phyloP scores from a whole-genome alignment of 306 rosid species.

The Acacia confusa region DNA sequence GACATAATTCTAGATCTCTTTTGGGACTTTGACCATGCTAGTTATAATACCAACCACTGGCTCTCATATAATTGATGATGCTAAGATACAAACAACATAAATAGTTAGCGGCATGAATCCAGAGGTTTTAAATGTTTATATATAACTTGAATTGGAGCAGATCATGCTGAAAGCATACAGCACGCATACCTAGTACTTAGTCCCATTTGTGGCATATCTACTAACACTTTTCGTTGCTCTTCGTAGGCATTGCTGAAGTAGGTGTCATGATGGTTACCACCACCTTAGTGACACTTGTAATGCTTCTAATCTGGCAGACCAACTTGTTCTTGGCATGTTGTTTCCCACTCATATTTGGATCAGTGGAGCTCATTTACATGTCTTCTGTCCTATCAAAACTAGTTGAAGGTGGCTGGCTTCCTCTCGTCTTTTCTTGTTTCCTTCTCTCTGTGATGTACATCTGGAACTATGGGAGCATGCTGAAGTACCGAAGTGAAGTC shows the following conservation, averaged over 20 bases:
- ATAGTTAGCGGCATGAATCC: constrained; percentile 6
- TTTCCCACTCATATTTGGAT: constrained; percentile 80
- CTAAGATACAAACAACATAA: not conserved
- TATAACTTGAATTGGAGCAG: not conserved
- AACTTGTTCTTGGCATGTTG: constrained; percentile 63
- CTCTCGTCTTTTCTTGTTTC: constrained; percentile 57
- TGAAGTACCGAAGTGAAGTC: constrained; percentile 66
- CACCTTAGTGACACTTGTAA: constrained; percentile 61
- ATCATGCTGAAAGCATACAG: not conserved
- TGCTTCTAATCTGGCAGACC: constrained; percentile 78
- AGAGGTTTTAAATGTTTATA: not conserved
- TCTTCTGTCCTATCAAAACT: constrained; percentile 81
- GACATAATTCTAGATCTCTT: not conserved
- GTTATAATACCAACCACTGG: not conserved
- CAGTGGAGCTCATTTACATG: constrained; percentile 82
- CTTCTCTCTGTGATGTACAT: constrained; percentile 72
- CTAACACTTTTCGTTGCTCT: constrained; percentile 21
- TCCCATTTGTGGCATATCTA: not conserved
- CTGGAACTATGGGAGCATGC: constrained; percentile 76
- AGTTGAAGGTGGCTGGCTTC: constrained; percentile 92
- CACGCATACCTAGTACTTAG: not conserved
- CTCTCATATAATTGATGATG: not conserved
- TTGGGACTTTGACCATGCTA: not conserved
- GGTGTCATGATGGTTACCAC: constrained; percentile 75
- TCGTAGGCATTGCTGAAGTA: constrained; percentile 80